Base-by-base conservation (phyloP, 2,329 filamentous ascomycete species). In the Ophiostoma perfectum region DNA sequence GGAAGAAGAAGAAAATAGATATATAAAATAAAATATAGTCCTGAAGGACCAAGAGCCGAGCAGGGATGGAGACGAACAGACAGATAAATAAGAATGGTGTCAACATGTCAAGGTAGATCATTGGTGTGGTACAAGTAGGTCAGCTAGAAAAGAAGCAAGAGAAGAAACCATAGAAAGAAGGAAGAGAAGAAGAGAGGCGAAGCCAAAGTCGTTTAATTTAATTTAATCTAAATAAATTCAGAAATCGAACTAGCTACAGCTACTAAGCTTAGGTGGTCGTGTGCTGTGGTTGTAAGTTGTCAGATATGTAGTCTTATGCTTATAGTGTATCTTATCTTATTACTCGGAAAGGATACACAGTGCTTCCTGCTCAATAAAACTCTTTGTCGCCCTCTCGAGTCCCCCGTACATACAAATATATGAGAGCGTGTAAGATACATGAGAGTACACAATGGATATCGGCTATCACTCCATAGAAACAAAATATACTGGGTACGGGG, bases 41-140 rank as follows among this genome's bases (percentile, higher is more conserved):
- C 58, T 38, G 58, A n/a, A 27, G 27, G 38, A 16, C 14, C 38
- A 39, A n/a, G 36, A 39, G 36, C 38, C 58, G 58, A 39, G 36
- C 58, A 39, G 58, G 58, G 36, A 16, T 36, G n/a, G 7, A 58
- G 52, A 58, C 1, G 52, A 27, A 55, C 45, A 47, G 12, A 47
- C n/a, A 47, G 12, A 47, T 47, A 2, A 55, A 55, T 11, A 27
- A 4, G 11, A 27, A 55, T 55, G 49, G 27, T 55, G 49, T 55
- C 49, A 55, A 55, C 49, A 55, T 55, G 49, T 55, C 49, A 9
- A 55, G 27, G n/a, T 55, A 18, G n/a, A 55, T 55, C n/a, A 55
- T 18, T 36, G 18, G 18, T 52, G 47, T 27, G 27, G 27, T 27
- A 6, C 18, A 2, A 18, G 47, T 27, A 27, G 49, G 49, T 55